phyloP scores from a whole-genome alignment of 331 rosid species.

The Cucumis variabilis region DNA sequence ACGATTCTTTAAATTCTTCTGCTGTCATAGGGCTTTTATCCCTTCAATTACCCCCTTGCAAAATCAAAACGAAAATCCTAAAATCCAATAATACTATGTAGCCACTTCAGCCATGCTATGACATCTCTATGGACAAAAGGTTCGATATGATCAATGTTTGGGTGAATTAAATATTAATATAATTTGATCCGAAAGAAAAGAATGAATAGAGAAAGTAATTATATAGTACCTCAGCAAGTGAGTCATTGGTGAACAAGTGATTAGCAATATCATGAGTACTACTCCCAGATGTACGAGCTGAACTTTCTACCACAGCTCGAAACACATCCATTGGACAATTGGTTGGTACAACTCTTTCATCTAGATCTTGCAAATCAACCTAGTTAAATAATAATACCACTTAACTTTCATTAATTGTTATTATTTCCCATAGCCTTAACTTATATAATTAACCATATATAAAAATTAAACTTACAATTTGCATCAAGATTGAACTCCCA shows the following conservation, averaged over 20 bases:
- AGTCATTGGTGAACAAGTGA: slow-evolving; percentile 73
- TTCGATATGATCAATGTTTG: slow-evolving; percentile 88
- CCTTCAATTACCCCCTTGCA: slow-evolving; percentile 88
- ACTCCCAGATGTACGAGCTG: slow-evolving; percentile 57
- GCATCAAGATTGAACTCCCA: slow-evolving; percentile 88
- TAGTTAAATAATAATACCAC: neutral
- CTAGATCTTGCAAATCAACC: slow-evolving; percentile 65
- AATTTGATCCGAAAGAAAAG: too few species aligned
- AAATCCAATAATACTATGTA: slow-evolving; percentile 68
- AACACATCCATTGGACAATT: slow-evolving; percentile 65
- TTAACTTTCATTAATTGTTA: too few species aligned
- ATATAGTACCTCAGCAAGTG: slow-evolving; percentile 58
- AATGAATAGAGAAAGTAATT: too few species aligned
- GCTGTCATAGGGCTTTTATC: too few species aligned
- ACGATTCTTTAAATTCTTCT: too few species aligned
- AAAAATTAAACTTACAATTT: slow-evolving; percentile 48
- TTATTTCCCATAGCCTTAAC: too few species aligned
- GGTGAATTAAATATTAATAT: too few species aligned
- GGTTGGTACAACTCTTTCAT: slow-evolving; percentile 56
- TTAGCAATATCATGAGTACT: slow-evolving; percentile 60
- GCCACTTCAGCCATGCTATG: slow-evolving; percentile 62
- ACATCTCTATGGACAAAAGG: slow-evolving; percentile 87
- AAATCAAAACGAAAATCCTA: slow-evolving; percentile 95
- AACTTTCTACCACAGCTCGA: slow-evolving; percentile 75
- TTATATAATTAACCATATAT: too few species aligned